Conservation (phyloP, 306 rosid species). For the Calophaca sinica region DNA sequence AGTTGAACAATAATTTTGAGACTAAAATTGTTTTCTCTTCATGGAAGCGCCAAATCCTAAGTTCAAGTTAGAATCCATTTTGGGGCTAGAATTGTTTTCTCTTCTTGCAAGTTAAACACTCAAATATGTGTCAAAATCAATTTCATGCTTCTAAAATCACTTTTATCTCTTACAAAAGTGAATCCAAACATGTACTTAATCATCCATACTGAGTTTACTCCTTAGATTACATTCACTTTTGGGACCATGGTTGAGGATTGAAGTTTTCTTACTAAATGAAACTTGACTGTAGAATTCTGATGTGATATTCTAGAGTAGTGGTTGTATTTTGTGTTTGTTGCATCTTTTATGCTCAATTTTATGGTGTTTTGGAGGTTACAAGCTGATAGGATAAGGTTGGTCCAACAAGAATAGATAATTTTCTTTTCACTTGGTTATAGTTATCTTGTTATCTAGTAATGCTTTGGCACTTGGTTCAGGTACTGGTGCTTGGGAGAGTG, state of each 20-base stretch:
- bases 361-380: slow-evolving; percentile 5
- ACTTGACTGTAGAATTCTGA: background rate
- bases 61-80: no score
- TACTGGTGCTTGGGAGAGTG: slow-evolving; percentile 99
- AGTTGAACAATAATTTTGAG: no score
- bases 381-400: slow-evolving; percentile 7
- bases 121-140: no score
- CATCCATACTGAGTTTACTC: slow-evolving; percentile 4
- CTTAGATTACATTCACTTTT: background rate
- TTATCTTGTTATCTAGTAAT: slow-evolving; percentile 20
- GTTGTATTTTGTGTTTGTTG: background rate
- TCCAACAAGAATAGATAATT: slow-evolving; percentile 11
- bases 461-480: slow-evolving; percentile 59
- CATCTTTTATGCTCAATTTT: background rate
- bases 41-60: no score
- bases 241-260: slow-evolving; percentile 3
- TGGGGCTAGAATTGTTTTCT: no score
- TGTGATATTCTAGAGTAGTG: background rate
- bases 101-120: no score
- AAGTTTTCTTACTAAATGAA: background rate
- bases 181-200: background rate
- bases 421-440: slow-evolving; percentile 5
- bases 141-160: no score
- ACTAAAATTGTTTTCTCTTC: no score
- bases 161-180: no score